Evolutionary conservation across 768 basidiomycete species (phyloP).

Genomic region (Megacollybia marginata): DNA sequence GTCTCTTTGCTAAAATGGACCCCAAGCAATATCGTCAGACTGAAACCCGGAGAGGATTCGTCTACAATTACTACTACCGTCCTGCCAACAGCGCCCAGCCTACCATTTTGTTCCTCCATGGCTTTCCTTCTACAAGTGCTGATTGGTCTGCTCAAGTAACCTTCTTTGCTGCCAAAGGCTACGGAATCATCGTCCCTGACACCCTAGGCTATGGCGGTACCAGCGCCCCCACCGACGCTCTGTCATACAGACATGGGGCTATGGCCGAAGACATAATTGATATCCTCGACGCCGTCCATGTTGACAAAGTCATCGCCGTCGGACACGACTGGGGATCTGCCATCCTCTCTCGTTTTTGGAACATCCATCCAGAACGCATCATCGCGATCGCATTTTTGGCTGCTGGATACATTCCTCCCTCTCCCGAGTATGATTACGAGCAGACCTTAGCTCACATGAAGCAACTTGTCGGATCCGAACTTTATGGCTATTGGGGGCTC

Average conservation of each 20-base stretch:
- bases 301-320: slow-evolving; percentile 20
- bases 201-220: slow-evolving; percentile 41
- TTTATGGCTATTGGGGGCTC: slow-evolving; percentile 36
- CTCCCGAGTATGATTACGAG: slow-evolving; percentile 12
- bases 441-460: slow-evolving; percentile 16
- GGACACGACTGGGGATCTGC: slow-evolving; percentile 33
- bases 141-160: slow-evolving; percentile 36
- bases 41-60: no score
- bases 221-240: slow-evolving; percentile 24
- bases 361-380: slow-evolving; percentile 32
- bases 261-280: slow-evolving; percentile 24
- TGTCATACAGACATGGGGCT: slow-evolving; percentile 9
- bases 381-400: slow-evolving; percentile 29
- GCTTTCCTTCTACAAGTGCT: slow-evolving; percentile 27
- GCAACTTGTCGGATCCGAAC: slow-evolving; percentile 25
- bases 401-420: slow-evolving; percentile 24
- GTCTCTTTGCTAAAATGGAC: no score
- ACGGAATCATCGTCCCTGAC: slow-evolving; percentile 39
- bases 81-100: slow-evolving; percentile 11
- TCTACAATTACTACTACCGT: no score
- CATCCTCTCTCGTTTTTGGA: slow-evolving; percentile 27
- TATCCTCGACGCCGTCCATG: slow-evolving; percentile 22
- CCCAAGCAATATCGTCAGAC: no score
- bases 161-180: slow-evolving; percentile 31
- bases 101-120: slow-evolving; percentile 37